phyloP scores from a whole-genome alignment of 306 rosid genomes.

The Cucurbita argyrosperma region DNA sequence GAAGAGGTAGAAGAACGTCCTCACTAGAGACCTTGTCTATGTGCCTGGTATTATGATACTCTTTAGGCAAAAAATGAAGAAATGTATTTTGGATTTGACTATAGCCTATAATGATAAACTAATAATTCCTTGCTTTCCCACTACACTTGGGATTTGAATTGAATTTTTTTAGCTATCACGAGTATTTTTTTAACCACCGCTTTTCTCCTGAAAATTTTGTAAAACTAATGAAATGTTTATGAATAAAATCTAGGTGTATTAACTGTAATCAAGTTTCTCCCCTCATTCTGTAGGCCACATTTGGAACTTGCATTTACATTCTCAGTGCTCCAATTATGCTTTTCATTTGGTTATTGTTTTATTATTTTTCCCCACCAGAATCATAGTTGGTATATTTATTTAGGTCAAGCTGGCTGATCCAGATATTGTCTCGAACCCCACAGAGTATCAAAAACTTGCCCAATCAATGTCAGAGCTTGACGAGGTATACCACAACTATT shows the following conservation, averaged over 20 bases:
- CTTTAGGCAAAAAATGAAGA: neutral
- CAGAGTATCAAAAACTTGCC: slow-evolving; percentile 88
- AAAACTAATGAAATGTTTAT: neutral
- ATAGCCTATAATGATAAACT: neutral
- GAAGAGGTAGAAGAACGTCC: neutral
- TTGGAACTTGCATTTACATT: neutral
- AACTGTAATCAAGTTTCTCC: neutral
- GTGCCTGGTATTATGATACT: neutral
- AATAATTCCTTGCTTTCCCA: neutral
- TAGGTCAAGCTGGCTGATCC: slow-evolving; percentile 96
- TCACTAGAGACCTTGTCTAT: neutral
- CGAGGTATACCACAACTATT: slow-evolving; percentile 31
- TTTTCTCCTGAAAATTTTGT: neutral
- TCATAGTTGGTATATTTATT: neutral
- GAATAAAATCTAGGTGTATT: neutral
- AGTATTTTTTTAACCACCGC: neutral
- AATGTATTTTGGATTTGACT: neutral
- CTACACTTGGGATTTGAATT: neutral
- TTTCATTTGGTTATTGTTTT: neutral
- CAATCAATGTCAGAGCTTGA: slow-evolving; percentile 84
- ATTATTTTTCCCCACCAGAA: neutral
- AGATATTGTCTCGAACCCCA: slow-evolving; percentile 62
- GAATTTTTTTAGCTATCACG: neutral
- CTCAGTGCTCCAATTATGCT: neutral
- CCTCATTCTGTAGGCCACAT: neutral